These are phyloP conservation scores for Rheum nobile DNA, from an alignment of 148 eudicot species.

Conservation along the genomic window DNA sequence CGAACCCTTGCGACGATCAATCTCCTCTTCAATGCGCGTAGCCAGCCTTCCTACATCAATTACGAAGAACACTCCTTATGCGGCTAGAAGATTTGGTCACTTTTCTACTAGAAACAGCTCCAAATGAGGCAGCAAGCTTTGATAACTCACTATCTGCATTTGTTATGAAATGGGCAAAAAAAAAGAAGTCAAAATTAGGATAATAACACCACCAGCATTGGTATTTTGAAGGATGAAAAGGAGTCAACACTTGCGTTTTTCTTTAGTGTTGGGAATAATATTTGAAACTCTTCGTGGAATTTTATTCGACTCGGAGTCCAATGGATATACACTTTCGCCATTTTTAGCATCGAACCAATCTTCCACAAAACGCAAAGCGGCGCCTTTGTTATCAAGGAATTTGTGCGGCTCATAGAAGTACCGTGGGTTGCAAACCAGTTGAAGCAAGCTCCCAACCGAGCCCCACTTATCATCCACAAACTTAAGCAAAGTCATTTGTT, in stretches of 20 bases:
- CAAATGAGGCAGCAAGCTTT: slow-evolving; percentile 70
- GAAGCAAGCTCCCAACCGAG: slow-evolving; percentile 88
- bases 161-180: not conserved
- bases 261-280: slow-evolving; percentile 42
- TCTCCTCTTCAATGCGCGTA: too few relatives aligned
- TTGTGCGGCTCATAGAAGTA: slow-evolving; percentile 97
- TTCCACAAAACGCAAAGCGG: slow-evolving; percentile 97
- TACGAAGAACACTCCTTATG: slow-evolving; percentile 64
- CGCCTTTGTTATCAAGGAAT: slow-evolving; percentile 83
- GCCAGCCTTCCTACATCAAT: too few relatives aligned
- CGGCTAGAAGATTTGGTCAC: slow-evolving; percentile 55
- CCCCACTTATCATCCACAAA: slow-evolving; percentile 92
- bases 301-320: slow-evolving; percentile 15
- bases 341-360: slow-evolving; percentile 64
- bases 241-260: slow-evolving; percentile 46
- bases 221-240: not conserved
- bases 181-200: not conserved
- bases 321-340: slow-evolving; percentile 21
- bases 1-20: too few relatives aligned
- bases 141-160: slow-evolving; percentile 66
- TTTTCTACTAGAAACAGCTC: slow-evolving; percentile 55
- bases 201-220: too few relatives aligned
- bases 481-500: slow-evolving; percentile 88
- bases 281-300: slow-evolving; percentile 70
- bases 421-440: slow-evolving; percentile 99